Base-by-base conservation (phyloP, 768 basidiomycete genomes). In the Asterophora lycoperdoides region DNA sequence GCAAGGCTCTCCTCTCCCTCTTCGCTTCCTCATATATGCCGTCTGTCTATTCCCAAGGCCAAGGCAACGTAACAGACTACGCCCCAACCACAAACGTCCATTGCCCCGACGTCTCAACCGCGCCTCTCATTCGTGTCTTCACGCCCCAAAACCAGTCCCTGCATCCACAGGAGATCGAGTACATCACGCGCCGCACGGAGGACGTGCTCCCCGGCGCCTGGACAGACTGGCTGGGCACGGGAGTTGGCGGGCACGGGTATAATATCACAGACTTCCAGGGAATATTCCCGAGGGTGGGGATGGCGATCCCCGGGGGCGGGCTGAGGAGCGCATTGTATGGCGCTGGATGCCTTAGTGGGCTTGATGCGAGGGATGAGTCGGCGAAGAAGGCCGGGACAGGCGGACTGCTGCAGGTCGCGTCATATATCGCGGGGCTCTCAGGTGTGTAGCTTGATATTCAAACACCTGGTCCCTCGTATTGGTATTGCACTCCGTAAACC, bases 301-400 rank as follows among this genome's bases (percentile, higher is more conserved):
- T 87, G 42, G 86, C 86, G 1, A 66, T 87, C 8, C 81, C 83
- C 18, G 89, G 89, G 2, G 84, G 84, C 11, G 86, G 86, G 0
- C 75, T 83, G 34, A 72, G 89, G 33, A 78, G 86, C 0, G 84
- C 84, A 1, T 77, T 79, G 51, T 85, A 75, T 48, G 83, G 78
- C 17, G 86, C 83, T 1, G 84, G 73, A 8, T 74, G 78, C 44
- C 57, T 84, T 15, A 73, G 68, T 11, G 82, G 72, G 1, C 63
- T 86, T 39, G 85, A 89, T 66, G 76, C 76, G 19, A 69, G 83
- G 33, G 86, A 87, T 48, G 61, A 64, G 1, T 74, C 81, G 13
- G 71, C 83, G 20, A 80, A 79, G 56, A 62, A 68, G 1, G 70
- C 68, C 2, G 84, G 84, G 5, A 82, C 83, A 0, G 85, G 85